Base-by-base conservation (phyloP, 163 green algal genomes). In the Prototheca stagnorum region DNA sequence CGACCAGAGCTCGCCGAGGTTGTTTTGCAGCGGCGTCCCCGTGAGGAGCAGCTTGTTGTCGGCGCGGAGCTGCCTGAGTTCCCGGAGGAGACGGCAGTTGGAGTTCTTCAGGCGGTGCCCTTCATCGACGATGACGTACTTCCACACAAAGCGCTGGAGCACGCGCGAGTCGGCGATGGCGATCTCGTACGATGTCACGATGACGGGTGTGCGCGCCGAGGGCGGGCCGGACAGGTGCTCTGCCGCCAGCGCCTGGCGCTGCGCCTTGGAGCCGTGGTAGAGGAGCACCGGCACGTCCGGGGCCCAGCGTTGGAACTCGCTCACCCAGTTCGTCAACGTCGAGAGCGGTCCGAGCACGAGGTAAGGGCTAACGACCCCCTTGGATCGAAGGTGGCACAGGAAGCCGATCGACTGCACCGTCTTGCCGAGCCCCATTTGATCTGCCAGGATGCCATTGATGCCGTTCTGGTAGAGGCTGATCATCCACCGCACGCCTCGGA, bases 1-100 rank as follows among this genome's bases (percentile, higher is more conserved):
- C 34, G 70, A 86, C 86, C 88, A 98, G 47, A 96, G 70, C 77
- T 98, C 88, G 4, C 54, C 49, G 43, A 98, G 75, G 68, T 94
- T 95, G 81, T 98, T 98, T 59, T 98, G 89, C 54, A 98, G 74
- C 15, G 89, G 88, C 2, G 89, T 96, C 86, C 82, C 82, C 42
- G 89, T 90, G 6, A 99, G 79, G 54, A 99, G 76, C 54, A 99
- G 73, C 65, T 87, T 87, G 67, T 92, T 95, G 25, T 81, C 71
- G 7, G 67, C 62, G 7, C 54, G 60, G 16, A 99, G 71, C 23
- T 44, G 72, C 19, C 69, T 57, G 45, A 99, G 75, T 64, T 93
- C 74, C 0, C 75, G 65, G n/a, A 96, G 64, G 9, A 96, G 73
- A 62, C 71, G 73, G 72, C 86, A 95, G 49, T 93, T 66, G 35